Base-by-base conservation (phyloP, 148 eudicot species). In the Rhododendron kiyosumense region DNA sequence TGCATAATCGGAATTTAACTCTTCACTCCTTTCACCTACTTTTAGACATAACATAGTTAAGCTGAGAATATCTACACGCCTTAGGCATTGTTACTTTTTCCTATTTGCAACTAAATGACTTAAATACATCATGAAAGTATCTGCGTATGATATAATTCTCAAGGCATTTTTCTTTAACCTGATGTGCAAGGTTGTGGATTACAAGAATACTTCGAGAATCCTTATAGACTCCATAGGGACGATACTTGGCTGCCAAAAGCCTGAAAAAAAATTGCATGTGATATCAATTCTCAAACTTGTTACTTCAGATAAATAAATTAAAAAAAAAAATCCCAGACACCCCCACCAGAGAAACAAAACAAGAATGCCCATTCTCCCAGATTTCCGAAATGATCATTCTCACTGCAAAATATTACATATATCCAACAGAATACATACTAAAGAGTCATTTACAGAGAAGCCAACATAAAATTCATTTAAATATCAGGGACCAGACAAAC, bases 181-280 rank as follows among this genome's bases (percentile, higher is more conserved):
- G 99, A 91, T 97, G 99, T 83, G 96, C 92, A 71, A 97, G 93
- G 89, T 97, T 95, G 90, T 97, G 99, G 85, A 97, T 91, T 73
- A 94, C 93, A 83, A 95, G 90, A 85, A 95, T 86, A 87, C 94
- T 93, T 84, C 99, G 91, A 80, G 98, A 95, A 92, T 95, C 98
- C 92, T 97, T 97, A 83, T 97, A 97, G 81, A 97, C 98, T 91
- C 98, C 98, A 89, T 93, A 86, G 10, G 99, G 94, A 84, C 99
- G 99, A 88, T 97, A 97, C 89, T 95, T 97, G 51, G 99, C 94
- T 48, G 99, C 98, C 84, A 97, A 86, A 85, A 97, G 98, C 85
- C 99, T 97, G 89, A 54, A 54, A 84, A 28, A 85, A 78, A 59
- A 59, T 1, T 81, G 76, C 18, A 81, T 13, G 82, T 84, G 54